Percentiles rank a stretch among this genome's conserved stretches.
phyloP scores from a whole-genome alignment of 257 asterid genomes.

The Plantago major region DNA sequence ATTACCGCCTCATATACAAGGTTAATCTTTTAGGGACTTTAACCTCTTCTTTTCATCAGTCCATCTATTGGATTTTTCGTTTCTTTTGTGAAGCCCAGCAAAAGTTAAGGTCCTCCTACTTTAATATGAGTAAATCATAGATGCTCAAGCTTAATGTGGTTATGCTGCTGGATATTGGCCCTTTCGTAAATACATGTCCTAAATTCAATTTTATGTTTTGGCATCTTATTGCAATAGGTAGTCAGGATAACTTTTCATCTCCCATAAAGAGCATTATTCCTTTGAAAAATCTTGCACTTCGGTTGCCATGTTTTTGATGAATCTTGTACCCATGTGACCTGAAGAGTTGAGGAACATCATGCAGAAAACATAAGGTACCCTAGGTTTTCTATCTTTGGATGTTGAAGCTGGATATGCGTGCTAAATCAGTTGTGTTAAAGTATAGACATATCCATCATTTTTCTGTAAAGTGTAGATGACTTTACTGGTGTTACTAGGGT shows the following conservation, averaged over 20 bases:
- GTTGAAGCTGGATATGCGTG: not conserved
- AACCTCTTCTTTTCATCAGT: not conserved
- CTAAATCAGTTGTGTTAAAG: not conserved
- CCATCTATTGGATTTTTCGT: not conserved
- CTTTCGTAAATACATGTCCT: too few species aligned
- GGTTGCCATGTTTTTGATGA: conserved; percentile 43
- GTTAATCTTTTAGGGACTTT: not conserved
- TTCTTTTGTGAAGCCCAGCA: not conserved
- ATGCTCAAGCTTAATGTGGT: too few species aligned
- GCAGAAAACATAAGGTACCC: conserved; percentile 28
- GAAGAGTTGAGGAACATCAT: conserved; percentile 51
- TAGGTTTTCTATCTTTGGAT: not conserved
- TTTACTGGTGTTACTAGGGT: too few species aligned
- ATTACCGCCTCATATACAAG: conserved; percentile 10
- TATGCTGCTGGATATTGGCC: too few species aligned
- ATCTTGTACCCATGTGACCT: conserved; percentile 63
- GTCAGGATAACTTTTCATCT: conserved; percentile 30
- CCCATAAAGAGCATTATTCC: conserved; percentile 33
- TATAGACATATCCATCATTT: not conserved
- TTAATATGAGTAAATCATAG: too few species aligned
- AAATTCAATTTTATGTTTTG: conserved; percentile 1
- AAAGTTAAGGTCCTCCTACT: not conserved
- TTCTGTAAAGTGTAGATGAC: too few species aligned
- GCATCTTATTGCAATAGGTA: conserved; percentile 33
- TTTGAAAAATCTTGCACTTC: conserved; percentile 54